Percentiles rank a stretch among this genome's conserved stretches.
Conservation (phyloP, 768 basidiomycete species). For the Auricularia sp. region DNA sequence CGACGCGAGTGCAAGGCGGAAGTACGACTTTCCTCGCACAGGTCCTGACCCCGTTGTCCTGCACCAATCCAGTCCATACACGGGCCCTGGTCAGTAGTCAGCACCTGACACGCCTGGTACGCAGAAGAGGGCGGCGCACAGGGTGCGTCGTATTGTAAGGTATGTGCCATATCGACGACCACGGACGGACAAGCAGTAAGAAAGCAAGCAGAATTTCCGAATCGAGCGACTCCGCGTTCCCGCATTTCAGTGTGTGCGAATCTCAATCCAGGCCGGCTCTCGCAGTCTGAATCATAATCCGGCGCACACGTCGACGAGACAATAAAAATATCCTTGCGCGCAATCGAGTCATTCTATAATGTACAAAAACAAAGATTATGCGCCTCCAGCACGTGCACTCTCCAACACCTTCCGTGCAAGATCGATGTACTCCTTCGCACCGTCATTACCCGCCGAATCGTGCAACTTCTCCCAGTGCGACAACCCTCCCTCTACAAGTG, state of each 20-base stretch:
- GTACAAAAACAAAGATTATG: too few relatives aligned
- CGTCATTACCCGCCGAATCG: slow-evolving; percentile 44
- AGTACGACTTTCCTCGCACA: slow-evolving; percentile 61
- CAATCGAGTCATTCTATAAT: too few relatives aligned
- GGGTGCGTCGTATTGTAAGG: slow-evolving; percentile 76
- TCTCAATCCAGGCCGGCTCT: not conserved
- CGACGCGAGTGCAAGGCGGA: slow-evolving; percentile 79
- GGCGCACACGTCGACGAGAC: too few relatives aligned
- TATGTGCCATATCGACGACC: slow-evolving; percentile 45
- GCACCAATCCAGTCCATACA: slow-evolving; percentile 83
- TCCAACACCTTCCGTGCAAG: slow-evolving; percentile 60
- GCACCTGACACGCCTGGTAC: not conserved
- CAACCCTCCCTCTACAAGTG: slow-evolving; percentile 70
- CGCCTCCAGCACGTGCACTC: slow-evolving; percentile 22
- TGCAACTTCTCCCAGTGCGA: slow-evolving; percentile 68
- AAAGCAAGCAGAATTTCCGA: not conserved
- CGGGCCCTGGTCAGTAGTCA: slow-evolving; percentile 50
- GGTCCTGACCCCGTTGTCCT: slow-evolving; percentile 69
- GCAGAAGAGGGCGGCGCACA: slow-evolving; percentile 40
- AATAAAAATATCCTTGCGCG: too few relatives aligned
- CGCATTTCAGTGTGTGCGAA: too few relatives aligned
- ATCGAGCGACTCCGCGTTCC: too few relatives aligned
- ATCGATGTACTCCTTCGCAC: slow-evolving; percentile 50
- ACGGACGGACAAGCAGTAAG: slow-evolving; percentile 3
- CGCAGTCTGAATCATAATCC: too few relatives aligned